Evolutionary conservation across 2,329 filamentous ascomycete species (phyloP), one percentile per base, ranked within the genome.

Genomic region (Curvularia hawaiiensis): DNA sequence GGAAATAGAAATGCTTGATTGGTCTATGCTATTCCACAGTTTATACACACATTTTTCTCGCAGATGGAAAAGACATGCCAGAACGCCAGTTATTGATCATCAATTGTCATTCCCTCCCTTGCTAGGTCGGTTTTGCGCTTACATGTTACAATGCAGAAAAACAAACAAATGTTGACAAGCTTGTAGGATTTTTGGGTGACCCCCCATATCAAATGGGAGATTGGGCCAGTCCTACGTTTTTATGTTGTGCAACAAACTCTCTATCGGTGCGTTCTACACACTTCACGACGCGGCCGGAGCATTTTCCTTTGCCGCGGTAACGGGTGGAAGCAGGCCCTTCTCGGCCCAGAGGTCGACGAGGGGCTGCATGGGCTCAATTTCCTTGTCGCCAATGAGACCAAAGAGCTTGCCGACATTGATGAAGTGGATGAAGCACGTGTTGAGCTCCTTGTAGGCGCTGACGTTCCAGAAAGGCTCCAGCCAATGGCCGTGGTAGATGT

Each of bases 351-450:
- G 84, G 70, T 97, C 92, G 66, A 98, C 91, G 66, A 98, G 79
- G 26, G 91, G 92, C 80, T 96, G 91, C 92, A 98, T 97, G 22
- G 94, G 94, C 82, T 97, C 93, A 69, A 96, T 85, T 78, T 97
- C 94, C 71, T 92, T 90, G 58, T 92, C 91, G 66, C 90, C 90
- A 60, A 98, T 85, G 80, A 98, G 70, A 14, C 78, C 77, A 59
- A 92, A 88, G 72, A 97, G 86, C 72, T 92, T 93, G 54, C 92
- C 95, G 47, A 83, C 81, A 59, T 82, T 83, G 69, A 82, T 75
- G 63, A 83, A 83, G 66, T 83, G 81, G 52, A 83, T 78, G 67
- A 82, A 83, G 75, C 80, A 83, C 7, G 81, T 83, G 72, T 83
- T 83, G 54, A 83, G 76, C 71, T 83, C 79, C 68, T 80, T 80